Conservation (phyloP, 306 rosid species). For the Dicorynia guianensis region DNA sequence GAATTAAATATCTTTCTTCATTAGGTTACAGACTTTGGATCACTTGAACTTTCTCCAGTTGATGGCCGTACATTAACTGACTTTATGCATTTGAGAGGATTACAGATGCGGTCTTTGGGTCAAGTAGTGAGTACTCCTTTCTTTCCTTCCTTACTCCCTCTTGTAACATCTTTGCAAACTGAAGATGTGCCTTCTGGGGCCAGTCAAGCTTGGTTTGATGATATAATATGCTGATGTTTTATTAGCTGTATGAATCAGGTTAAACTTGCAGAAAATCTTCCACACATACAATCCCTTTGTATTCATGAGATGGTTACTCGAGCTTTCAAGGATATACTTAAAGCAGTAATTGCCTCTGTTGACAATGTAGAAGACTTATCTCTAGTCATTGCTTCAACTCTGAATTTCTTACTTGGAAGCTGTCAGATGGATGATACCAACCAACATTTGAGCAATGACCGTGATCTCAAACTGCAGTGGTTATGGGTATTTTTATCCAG, state of each 20-base stretch:
- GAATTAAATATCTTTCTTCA: conserved; percentile 40
- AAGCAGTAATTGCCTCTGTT: conserved; percentile 75
- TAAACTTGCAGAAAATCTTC: conserved; percentile 87
- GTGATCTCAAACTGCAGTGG: conserved; percentile 74
- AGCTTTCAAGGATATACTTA: conserved; percentile 88
- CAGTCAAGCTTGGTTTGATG: background rate
- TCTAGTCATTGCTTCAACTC: conserved; percentile 64
- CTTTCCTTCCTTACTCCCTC: conserved; percentile 17
- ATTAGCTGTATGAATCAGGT: conserved; percentile 58
- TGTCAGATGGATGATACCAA: conserved; percentile 52
- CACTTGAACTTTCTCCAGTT: conserved; percentile 98
- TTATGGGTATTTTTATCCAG: conserved; percentile 54
- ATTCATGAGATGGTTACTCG: conserved; percentile 97
- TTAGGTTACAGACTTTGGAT: conserved; percentile 90
- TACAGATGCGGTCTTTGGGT: conserved; percentile 85
- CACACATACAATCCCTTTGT: conserved; percentile 96
- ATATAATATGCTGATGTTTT: conserved; percentile 4
- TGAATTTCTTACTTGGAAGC: conserved; percentile 82
- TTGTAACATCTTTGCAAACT: conserved; percentile 1
- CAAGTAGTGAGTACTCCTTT: conserved; percentile 73
- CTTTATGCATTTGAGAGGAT: conserved; percentile 98
- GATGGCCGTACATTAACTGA: conserved; percentile 97
- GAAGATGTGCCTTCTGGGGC: conserved; percentile 8
- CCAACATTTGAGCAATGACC: conserved; percentile 53
- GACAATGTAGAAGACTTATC: conserved; percentile 62